Evolutionary conservation across 2,329 filamentous ascomycete species (phyloP), one percentile per base, ranked within the genome.

Genomic region (Paraphaeosphaeria minitans): DNA sequence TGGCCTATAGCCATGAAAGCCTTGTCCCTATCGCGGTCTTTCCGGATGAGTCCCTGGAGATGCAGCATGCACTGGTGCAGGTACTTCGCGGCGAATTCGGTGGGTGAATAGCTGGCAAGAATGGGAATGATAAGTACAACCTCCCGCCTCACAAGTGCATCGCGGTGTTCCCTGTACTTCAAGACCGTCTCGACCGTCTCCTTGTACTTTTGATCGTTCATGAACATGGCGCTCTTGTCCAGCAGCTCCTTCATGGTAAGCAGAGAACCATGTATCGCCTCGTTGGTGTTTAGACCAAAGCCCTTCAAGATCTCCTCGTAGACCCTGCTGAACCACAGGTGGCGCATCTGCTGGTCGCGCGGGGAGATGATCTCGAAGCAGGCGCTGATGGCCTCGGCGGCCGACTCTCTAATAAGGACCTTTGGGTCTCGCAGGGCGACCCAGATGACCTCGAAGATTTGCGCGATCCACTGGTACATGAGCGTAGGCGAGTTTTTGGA

Each of bases 1-100:
- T 96, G 93, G 33, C 95, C 95, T 66, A 99, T 97, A 14, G 95
- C 95, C 50, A 97, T 85, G 72, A 99, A 99, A 2, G 95, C 93
- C 66, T 96, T 89, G 72, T 97, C 97, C 73, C 98, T 93, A 77
- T 95, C 96, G 29, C 74, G 73, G 63, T 97, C 92, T 73, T 94
- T 93, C 80, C 97, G 97, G 37, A 99, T 83, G 81, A 98, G 93
- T 33, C 91, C 88, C 59, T 96, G 94, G 5, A 99, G 84, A 73
- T 97, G 96, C 16, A 97, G 86, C 95, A 99, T 99, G 78, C 96
- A 98, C 71, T 93, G 91, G 76, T 97, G 93, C 3, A 99, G 84
- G 76, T 97, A 96, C 31, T 87, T 87, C 63, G 89, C 86, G 56
- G 91, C 91, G 75, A 99, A 99, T 60, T 97, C 93, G 43, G 90